Evolutionary conservation across 2,329 filamentous ascomycete genomes (phyloP).

Genomic region (Sordariomycetes sp.): DNA sequence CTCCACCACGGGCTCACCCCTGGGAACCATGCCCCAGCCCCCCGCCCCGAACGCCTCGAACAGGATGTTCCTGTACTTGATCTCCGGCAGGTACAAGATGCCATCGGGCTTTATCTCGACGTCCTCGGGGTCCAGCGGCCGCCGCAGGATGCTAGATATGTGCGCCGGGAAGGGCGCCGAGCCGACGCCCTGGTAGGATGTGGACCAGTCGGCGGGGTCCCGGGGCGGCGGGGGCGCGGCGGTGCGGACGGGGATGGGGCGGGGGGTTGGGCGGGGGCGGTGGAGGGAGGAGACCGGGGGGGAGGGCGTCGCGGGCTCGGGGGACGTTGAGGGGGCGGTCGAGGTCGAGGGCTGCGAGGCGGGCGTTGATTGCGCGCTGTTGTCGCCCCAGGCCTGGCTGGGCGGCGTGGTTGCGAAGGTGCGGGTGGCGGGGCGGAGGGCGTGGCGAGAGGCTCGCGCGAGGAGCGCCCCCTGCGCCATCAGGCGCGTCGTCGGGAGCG

Average conservation of each 20-base stretch:
- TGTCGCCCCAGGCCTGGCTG: not conserved
- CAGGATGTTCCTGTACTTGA: constrained; percentile 88
- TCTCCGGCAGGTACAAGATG: constrained; percentile 91
- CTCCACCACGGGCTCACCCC: constrained; percentile 77
- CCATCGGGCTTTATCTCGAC: constrained; percentile 97
- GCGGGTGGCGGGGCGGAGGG: not conserved
- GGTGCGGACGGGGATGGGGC: not conserved
- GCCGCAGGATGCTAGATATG: constrained; percentile 53
- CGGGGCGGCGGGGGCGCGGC: constrained; percentile 5
- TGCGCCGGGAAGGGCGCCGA: constrained; percentile 70
- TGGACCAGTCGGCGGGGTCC: constrained; percentile 1
- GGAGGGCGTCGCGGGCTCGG: not conserved
- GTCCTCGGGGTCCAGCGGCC: constrained; percentile 56
- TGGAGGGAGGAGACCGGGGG: not conserved
- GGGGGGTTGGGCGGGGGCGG: not conserved
- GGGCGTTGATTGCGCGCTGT: not conserved
- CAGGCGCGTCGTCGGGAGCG: not conserved
- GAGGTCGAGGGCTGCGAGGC: not conserved
- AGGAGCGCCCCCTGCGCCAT: not conserved
- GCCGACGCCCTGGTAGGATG: constrained; percentile 32
- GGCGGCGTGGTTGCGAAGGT: not conserved
- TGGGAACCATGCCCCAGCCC: constrained; percentile 85
- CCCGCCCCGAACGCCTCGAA: constrained; percentile 89
- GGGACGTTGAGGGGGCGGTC: not conserved
- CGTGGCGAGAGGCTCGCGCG: not conserved